Conservation (phyloP, 345 rosid genomes). For the Syzygium jambos region DNA sequence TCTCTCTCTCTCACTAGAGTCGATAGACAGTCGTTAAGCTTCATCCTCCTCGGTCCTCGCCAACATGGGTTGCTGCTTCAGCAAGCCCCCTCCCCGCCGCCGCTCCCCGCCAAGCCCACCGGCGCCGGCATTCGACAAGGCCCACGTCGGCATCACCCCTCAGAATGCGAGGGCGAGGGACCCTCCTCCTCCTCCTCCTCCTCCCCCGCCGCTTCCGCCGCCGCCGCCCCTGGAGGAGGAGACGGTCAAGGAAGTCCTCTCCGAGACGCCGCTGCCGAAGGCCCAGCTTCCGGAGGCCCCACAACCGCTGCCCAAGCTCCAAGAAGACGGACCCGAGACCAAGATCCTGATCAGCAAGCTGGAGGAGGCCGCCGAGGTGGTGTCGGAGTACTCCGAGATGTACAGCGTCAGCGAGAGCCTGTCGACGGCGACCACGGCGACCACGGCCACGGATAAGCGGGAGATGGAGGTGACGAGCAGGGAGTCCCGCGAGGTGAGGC, state of each 20-base stretch:
- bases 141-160: not conserved
- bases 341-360: conserved; percentile 9
- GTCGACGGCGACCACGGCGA: conserved; percentile 34
- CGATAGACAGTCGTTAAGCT: not conserved
- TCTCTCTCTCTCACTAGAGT: not conserved
- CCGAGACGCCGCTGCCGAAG: conserved; percentile 28
- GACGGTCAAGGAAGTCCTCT: conserved; percentile 59
- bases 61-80: conserved; percentile 59
- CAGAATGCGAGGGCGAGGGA: not conserved
- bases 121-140: not conserved
- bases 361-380: conserved; percentile 24
- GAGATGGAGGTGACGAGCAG: conserved; percentile 11
- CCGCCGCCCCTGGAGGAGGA: conserved; percentile 46
- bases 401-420: conserved; percentile 38
- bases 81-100: conserved; percentile 12
- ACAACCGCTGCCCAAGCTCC: not conserved
- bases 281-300: not conserved
- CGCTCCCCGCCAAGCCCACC: conserved; percentile 13
- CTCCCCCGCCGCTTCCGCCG: not conserved
- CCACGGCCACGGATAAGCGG: conserved; percentile 7
- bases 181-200: not conserved
- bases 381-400: conserved; percentile 33
- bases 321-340: not conserved
- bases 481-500: not conserved
- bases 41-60: not conserved